Percentiles rank a stretch among this genome's conserved stretches.
phyloP scores from a whole-genome alignment of 495 filamentous ascomycete genomes.

The Xylaria acuta region DNA sequence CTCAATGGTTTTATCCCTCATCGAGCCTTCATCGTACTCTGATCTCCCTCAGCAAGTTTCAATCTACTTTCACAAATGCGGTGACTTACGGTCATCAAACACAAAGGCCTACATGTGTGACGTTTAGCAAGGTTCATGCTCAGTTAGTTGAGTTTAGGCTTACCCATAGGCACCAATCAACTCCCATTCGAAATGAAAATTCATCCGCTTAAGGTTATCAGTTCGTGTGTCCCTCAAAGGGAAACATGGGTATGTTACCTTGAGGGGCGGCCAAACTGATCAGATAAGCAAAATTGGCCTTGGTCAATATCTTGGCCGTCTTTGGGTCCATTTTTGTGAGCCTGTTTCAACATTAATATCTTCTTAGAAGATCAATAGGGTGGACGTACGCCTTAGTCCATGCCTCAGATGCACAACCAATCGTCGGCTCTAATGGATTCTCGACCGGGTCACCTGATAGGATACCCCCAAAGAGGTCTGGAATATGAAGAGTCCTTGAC shows the following conservation, averaged over 20 bases:
- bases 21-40: constrained; percentile 16
- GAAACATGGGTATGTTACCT: background rate
- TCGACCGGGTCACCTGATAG: constrained; percentile 8
- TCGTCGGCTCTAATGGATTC: constrained; percentile 10
- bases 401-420: background rate
- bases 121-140: background rate
- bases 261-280: background rate
- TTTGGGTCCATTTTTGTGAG: constrained; percentile 17
- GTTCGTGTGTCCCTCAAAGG: background rate
- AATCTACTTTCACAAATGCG: background rate
- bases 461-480: constrained; percentile 9
- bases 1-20: constrained; percentile 16
- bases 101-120: background rate
- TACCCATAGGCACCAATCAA: constrained; percentile 12
- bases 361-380: background rate
- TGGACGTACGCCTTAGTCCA: constrained; percentile 10
- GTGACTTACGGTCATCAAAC: constrained; percentile 8
- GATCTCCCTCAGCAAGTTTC: background rate
- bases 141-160: background rate
- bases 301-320: background rate
- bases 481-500: constrained; percentile 7
- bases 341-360: background rate
- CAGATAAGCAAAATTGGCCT: constrained; percentile 13
- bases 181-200: background rate
- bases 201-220: background rate